Evolutionary conservation across 1,284 basidiomycete species (phyloP), one percentile per base, ranked within the genome.

Genomic region (Apiotrichum sp.): DNA sequence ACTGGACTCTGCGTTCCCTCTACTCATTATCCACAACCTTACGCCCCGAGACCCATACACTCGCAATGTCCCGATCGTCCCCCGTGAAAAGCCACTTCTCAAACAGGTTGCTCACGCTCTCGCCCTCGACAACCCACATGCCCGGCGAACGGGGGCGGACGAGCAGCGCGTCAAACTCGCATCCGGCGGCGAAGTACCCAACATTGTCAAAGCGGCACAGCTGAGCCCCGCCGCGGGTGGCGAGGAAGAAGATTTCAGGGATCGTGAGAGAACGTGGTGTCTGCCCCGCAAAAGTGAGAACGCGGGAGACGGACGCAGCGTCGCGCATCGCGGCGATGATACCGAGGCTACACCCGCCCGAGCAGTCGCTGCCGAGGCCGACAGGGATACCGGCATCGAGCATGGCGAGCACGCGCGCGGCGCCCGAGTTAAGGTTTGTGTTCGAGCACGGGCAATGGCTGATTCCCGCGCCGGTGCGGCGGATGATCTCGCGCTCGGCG

Each of bases 361-460:
- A 89, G 47, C 91, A 88, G 69, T 97, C 93, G 44, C 89, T 92
- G 3, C 93, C 93, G 22, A 97, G 79, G 10, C 89, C 89, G 59
- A 93, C 87, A 86, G 89, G 64, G 8, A 51, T 52, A 35, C 56
- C 54, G 3, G 35, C 42, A 33, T 51, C 48, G 32, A 52, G 55
- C 48, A 50, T 44, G n/a, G 8, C 78, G 3, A 87, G 88, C 9
- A 98, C 83, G 29, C 82, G 82, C 2, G 90, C 87, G 32, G 88
- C 81, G 4, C 93, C 93, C 60, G 88, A 91, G 42, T 86, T 82
- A 55, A 98, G 70, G 76, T 96, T 89, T 70, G 95, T 87, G 72
- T 98, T 98, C 67, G 87, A 91, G 38, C 86, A 87, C 14, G 95
- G 93, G 71, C 93, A 98, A 74, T 98, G 95, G 62, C 87, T 87